Base-by-base conservation (phyloP, 1,284 basidiomycete genomes). In the Cystobasidium slooffiae region DNA sequence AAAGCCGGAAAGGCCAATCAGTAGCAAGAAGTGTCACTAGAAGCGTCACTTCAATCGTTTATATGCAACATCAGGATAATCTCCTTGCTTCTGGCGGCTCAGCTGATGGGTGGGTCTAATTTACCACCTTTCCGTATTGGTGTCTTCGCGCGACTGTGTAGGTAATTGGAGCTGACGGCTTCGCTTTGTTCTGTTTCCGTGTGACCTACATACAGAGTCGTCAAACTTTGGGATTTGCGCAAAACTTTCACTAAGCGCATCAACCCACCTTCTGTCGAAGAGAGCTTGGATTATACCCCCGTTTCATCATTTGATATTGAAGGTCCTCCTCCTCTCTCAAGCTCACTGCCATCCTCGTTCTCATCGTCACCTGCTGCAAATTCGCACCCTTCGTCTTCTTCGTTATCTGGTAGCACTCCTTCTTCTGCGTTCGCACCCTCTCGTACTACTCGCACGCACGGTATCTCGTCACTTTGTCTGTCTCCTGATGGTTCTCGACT, bases 221-320 rank as follows among this genome's bases (percentile, higher is more conserved):
- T 80, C 76, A 79, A 79, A 46, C 58, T 80, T 24, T 80, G 79
- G 79, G 79, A 80, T 66, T 72, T 80, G 6, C 77, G 79, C 8
- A 76, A 75, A 10, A 77, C 77, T 2, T 76, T 78, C 67, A 76
- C 76, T 20, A 76, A 77, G 14, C 78, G 79, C 16, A 76, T 80
- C 61, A 80, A 80, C 70, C 79, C 79, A 3, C 74, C 73, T 0
- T 70, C 63, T 14, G 47, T 76, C 62, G 77, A 79, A 55, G 75
- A 74, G 41, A 79, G 74, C 61, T 72, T 77, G 20, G 78, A 78
- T 20, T 74, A 76, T n/a, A 68, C 76, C 10, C 22, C 61, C 1
- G 46, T 51, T n/a, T 55, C 69, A 7, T 55, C 62, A 52, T 61
- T 59, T 56, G 68, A 51, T 24, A 39, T 55, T 16, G 16, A 52